These are phyloP conservation scores for Globisporangium camurandrum DNA, from an alignment of 352 stramenopile genomes.

Conservation along the genomic window DNA sequence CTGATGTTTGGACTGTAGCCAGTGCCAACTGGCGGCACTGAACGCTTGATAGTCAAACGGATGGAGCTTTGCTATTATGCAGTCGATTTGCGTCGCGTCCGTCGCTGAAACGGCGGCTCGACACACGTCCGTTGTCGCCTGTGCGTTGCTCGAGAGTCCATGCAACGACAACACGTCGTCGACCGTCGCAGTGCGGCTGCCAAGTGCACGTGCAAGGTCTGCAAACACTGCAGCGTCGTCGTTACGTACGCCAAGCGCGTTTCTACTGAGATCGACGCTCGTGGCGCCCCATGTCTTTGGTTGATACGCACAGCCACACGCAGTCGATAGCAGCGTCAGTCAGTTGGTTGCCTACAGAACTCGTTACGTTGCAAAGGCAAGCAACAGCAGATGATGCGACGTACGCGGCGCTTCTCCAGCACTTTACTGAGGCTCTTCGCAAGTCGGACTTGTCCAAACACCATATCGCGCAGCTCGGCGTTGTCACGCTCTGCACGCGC, in stretches of 20 bases:
- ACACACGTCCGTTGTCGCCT: background rate
- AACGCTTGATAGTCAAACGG: slow-evolving; percentile 5
- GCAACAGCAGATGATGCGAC: background rate
- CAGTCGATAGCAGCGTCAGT: background rate
- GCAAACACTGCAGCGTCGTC: slow-evolving; percentile 1
- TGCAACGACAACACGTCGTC: slow-evolving; percentile 1
- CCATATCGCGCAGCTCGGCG: slow-evolving; percentile 4
- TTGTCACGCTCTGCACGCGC: slow-evolving; percentile 1
- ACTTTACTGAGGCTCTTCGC: slow-evolving; percentile 18
- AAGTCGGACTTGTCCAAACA: slow-evolving; percentile 7
- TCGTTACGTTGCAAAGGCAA: background rate
- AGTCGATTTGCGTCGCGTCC: background rate
- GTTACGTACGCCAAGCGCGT: background rate
- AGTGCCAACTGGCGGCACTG: background rate
- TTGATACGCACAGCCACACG: background rate
- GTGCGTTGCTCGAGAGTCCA: background rate
- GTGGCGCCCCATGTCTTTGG: slow-evolving; percentile 3
- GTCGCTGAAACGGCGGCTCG: background rate
- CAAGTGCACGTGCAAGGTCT: background rate
- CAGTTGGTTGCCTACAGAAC: background rate
- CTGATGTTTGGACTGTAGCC: background rate
- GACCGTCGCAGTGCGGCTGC: background rate
- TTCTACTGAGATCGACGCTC: background rate
- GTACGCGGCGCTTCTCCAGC: slow-evolving; percentile 12
- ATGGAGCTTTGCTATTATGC: slow-evolving; percentile 4